Conservation (phyloP, 1,139 yeast species). For the Kurtzmaniella natalensis region DNA sequence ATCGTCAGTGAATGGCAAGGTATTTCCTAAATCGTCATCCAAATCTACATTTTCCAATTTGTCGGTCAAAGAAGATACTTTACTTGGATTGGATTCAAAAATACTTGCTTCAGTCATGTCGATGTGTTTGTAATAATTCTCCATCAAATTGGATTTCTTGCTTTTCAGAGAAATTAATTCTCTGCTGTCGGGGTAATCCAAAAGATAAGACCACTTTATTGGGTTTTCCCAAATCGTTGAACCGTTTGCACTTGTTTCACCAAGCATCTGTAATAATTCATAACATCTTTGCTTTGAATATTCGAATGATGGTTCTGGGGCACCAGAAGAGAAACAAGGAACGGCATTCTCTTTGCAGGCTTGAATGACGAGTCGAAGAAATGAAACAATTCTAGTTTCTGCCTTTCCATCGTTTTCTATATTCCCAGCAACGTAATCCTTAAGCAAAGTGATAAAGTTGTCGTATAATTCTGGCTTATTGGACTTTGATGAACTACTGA, state of each 20-base stretch:
- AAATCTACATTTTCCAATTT: background rate
- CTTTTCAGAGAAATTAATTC: slow-evolving; percentile 13
- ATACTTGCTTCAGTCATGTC: too few species aligned
- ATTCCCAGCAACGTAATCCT: slow-evolving; percentile 49
- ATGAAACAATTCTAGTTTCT: slow-evolving; percentile 31
- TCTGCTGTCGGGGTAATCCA: slow-evolving; percentile 37
- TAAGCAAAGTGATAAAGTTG: slow-evolving; percentile 38
- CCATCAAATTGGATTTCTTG: background rate
- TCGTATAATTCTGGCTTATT: slow-evolving; percentile 23
- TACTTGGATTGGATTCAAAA: too few species aligned
- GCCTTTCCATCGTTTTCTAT: slow-evolving; percentile 35
- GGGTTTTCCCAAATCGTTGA: slow-evolving; percentile 40
- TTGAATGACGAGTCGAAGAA: slow-evolving; percentile 31
- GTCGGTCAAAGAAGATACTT: background rate
- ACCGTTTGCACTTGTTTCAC: slow-evolving; percentile 7
- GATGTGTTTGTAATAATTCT: background rate
- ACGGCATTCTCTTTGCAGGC: slow-evolving; percentile 17
- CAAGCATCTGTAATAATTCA: slow-evolving; percentile 29
- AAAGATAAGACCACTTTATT: slow-evolving; percentile 37
- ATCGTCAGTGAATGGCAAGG: slow-evolving; percentile 14
- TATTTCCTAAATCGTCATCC: background rate
- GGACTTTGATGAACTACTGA: slow-evolving; percentile 13
- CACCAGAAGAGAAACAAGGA: slow-evolving; percentile 11
- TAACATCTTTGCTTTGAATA: slow-evolving; percentile 47
- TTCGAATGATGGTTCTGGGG: slow-evolving; percentile 27